Evolutionary conservation across 176 grass and related monocot species (phyloP), one percentile per base, ranked within the genome.

Genomic region (Zea luxurians): DNA sequence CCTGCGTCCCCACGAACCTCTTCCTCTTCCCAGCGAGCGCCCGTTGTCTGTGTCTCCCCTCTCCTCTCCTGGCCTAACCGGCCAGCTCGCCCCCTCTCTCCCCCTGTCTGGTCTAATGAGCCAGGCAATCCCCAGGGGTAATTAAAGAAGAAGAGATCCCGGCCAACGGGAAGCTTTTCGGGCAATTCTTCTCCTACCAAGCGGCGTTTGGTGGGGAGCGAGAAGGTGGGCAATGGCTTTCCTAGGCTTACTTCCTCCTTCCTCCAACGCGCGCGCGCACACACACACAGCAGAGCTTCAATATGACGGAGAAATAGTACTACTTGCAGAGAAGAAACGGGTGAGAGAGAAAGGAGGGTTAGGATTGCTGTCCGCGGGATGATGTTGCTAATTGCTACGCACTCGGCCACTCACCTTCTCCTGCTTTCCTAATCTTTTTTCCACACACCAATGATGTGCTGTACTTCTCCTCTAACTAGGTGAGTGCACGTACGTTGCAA

Each of bases 161-260:
- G 37, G 82, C 48, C 71, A 85, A 59, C 71, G 61, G 61, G 59
- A 78, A 76, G 62, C 78, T 76, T 88, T 86, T 76, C 69, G 74
- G 82, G 53, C 74, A 78, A 85, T 79, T 67, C 10, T 78, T 71
- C 65, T 70, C 82, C 74, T 77, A 82, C 75, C 78, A 82, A 85
- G 78, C 77, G 81, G 82, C 71, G 71, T 85, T 73, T 72, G 87
- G 82, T 84, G 78, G 43, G 61, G 38, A 42, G 59, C 68, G 72
- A 84, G 87, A 77, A 78, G 87, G 82, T 85, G 87, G 68, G 82
- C 9, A 36, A 82, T 64, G 73, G 36, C 87, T 85, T 27, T 89
- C 82, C 87, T 89, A 85, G 18, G 66, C 82, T 77, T 80, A 69
- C 86, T 88, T 88, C 15, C 75, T 62, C 59, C 80, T 67, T 74